Percentiles rank a stretch among this genome's conserved stretches.
These are phyloP conservation scores for Colletotrichum orbiculare DNA, from an alignment of 2,329 filamentous ascomycete species.

Conservation along the genomic window DNA sequence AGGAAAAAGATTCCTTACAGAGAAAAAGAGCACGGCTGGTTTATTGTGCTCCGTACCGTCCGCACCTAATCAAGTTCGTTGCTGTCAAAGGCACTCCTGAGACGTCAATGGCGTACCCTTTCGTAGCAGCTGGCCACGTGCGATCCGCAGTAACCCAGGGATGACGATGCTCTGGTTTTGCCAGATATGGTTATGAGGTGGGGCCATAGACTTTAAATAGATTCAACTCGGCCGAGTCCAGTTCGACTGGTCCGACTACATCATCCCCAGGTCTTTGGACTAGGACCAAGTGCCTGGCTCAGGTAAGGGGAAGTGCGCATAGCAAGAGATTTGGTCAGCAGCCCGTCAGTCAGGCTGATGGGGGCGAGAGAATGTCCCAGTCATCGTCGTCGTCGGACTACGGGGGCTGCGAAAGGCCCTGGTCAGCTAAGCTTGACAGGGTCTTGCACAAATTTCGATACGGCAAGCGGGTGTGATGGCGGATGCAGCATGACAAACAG, in stretches of 20 bases:
- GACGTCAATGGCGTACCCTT: too few relatives aligned
- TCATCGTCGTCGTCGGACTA: slow-evolving; percentile 12
- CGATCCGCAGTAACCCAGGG: too few relatives aligned
- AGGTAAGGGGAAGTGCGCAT: neutral
- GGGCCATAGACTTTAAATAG: slow-evolving; percentile 24
- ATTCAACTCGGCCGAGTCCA: slow-evolving; percentile 1
- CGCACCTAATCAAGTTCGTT: too few relatives aligned
- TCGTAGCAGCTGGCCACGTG: too few relatives aligned
- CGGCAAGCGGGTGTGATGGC: neutral
- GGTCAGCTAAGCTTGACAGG: neutral
- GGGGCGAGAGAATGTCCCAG: slow-evolving; percentile 6
- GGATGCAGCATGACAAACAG: slow-evolving; percentile 29
- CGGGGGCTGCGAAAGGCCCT: slow-evolving; percentile 5
- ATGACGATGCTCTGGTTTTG: neutral
- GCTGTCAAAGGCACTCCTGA: too few relatives aligned
- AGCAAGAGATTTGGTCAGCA: slow-evolving; percentile 13
- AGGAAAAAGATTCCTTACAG: too few relatives aligned
- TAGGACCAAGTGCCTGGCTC: neutral
- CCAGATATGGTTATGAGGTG: slow-evolving; percentile 6
- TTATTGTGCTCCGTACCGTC: too few relatives aligned
- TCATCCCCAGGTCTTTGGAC: slow-evolving; percentile 9
- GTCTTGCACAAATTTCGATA: too few relatives aligned
- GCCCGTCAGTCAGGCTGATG: neutral
- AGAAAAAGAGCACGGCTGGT: too few relatives aligned
- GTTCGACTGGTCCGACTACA: neutral